Conservation (phyloP, 345 rosid species). For the Murraya koenigii region DNA sequence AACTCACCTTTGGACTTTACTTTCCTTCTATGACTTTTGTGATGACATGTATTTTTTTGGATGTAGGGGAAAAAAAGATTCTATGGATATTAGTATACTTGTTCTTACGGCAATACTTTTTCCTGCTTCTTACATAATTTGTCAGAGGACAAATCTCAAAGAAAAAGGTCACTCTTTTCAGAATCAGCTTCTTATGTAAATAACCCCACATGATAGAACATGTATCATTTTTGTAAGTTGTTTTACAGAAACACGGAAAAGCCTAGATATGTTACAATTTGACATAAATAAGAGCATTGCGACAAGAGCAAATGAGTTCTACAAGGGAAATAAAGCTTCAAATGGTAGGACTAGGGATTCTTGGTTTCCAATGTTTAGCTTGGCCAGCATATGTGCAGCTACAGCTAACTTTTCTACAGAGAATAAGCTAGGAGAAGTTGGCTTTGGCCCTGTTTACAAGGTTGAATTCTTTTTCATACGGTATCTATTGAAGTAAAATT, state of each 20-base stretch:
- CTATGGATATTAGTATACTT: slow-evolving; percentile 3
- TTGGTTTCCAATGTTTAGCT: slow-evolving; percentile 23
- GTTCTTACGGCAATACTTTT: neutral
- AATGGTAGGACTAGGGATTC: neutral
- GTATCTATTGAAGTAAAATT: neutral
- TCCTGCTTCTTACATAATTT: neutral
- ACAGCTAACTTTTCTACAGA: slow-evolving; percentile 21
- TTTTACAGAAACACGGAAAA: neutral
- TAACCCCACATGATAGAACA: no score
- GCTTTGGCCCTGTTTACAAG: slow-evolving; percentile 35
- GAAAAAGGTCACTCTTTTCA: neutral
- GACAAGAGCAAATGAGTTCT: neutral
- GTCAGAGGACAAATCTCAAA: slow-evolving; percentile 4
- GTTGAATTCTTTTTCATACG: neutral
- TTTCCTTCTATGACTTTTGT: neutral
- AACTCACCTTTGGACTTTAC: no score
- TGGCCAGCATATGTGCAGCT: slow-evolving; percentile 20
- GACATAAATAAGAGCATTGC: slow-evolving; percentile 9
- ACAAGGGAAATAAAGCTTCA: neutral
- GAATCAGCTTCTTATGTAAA: neutral
- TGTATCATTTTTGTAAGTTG: neutral
- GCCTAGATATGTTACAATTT: slow-evolving; percentile 18
- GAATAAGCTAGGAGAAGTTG: slow-evolving; percentile 40
- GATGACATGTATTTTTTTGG: neutral
- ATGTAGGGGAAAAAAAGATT: neutral